Evolutionary conservation across 129 eudicot species (phyloP), one percentile per base, ranked within the genome.

Genomic region (Dittrichia graveolens): DNA sequence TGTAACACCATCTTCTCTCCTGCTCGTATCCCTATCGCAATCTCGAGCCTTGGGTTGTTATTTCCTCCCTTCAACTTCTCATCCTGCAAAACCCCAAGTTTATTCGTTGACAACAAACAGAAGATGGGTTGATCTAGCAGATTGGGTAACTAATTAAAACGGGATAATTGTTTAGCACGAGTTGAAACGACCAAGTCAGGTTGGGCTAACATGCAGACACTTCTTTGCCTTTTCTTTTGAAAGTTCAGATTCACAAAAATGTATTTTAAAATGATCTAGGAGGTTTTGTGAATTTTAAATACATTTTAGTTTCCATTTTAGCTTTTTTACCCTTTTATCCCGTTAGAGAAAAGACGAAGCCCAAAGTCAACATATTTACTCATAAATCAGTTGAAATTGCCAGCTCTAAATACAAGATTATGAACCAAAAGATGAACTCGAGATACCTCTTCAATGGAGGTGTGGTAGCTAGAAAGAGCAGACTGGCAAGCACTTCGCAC

Each of bases 1-100:
- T 84, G 93, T 81, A 94, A 77, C 4, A 90, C 97, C 85, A 56
- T 84, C 80, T 94, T 94, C 85, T 94, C 97, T 61, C 99, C 99
- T 39, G 67, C 74, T 68, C 97, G 78, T 66, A 90, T 79, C 38
- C 83, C 91, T 1, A 94, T 80, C 7, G 99, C 97, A 31, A 90
- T 84, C 74, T 70, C 72, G 14, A 84, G 80, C 80, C 97, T 83
- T 38, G 75, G 61, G 76, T 80, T 62, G 1, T 84, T 84, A 74
- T 79, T 81, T 60, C 81, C 86, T 63, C 74, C 85, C 78, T 66
- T 69, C 84, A 94, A 72, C 80, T 94, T 86, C 86, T 90, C 91
- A 82, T 94, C 99, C 99, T 94, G 87, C 81, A 77, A 61, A 68
- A 13, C 15, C 44, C 50, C 11, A 58, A 34, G 3, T 34, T 43